Conservation (phyloP, 192 early-diverging fungal genomes). For the Gonapodya prolifera region DNA sequence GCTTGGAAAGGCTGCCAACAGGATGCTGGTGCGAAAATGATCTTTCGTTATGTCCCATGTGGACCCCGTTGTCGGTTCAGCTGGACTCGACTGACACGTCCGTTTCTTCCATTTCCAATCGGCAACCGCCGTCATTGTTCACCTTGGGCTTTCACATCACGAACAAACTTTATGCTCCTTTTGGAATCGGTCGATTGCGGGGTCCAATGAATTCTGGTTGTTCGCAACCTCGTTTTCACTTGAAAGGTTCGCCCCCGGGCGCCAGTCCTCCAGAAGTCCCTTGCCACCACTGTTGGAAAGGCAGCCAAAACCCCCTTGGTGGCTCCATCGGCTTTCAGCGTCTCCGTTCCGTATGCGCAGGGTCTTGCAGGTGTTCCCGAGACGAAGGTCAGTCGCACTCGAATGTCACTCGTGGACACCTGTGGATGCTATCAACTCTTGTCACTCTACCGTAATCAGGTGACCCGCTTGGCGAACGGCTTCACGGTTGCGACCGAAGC, state of each 20-base stretch:
- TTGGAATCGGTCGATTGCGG: too few species aligned
- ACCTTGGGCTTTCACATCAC: too few species aligned
- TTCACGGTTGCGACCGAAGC: slow-evolving; percentile 74
- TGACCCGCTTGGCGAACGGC: slow-evolving; percentile 62
- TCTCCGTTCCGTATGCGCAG: background rate
- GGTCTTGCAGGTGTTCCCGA: slow-evolving; percentile 1
- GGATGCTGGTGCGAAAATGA: background rate
- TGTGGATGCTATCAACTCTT: too few species aligned
- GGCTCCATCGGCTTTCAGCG: background rate
- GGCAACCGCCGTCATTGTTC: too few species aligned
- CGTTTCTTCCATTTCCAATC: too few species aligned
- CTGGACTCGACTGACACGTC: too few species aligned
- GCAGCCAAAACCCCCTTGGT: background rate
- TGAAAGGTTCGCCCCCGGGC: background rate
- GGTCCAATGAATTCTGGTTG: background rate
- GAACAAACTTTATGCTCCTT: too few species aligned
- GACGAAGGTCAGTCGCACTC: background rate
- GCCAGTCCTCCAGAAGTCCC: background rate
- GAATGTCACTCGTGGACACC: too few species aligned
- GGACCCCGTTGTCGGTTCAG: too few species aligned
- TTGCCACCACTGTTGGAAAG: background rate
- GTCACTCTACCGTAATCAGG: slow-evolving; percentile 17
- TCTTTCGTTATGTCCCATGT: too few species aligned
- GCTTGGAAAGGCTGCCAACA: background rate
- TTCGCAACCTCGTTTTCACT: background rate